Base-by-base conservation (phyloP, 306 rosid species). In the Betula pendula region DNA sequence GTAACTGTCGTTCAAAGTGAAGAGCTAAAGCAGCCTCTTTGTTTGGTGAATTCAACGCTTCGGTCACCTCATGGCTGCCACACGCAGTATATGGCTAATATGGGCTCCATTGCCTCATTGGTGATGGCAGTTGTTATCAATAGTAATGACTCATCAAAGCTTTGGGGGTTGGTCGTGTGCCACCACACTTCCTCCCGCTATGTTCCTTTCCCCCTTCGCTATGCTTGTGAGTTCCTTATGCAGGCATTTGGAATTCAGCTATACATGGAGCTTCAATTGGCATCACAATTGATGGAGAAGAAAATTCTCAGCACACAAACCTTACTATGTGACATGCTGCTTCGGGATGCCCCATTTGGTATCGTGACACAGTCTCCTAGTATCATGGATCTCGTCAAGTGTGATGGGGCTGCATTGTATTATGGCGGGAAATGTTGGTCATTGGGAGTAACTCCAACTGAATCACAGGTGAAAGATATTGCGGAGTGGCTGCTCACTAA, bases 131-230 rank as follows among this genome's bases (percentile, higher is more conserved):
- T 93, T 51, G 11, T 84, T 16, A 79, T 93, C 40, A 91, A 88
- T 76, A 68, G 71, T 68, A 82, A 81, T 17, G 78, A 88, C 17
- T 50, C 88, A 2, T 85, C 90, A 17, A 87, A 77, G 90, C 93
- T 93, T 56, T 93, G 98, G 98, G 97, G 98, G 40, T 80, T 93
- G 84, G 81, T 93, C 3, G 98, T 93, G 73, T 93, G 97, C 76
- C 98, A 93, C 74, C 97, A 93, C 82, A 80, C 91, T 49, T 83
- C 93, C 0, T 84, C 91, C 0, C 88, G 97, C 55, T 81, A 81
- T 38, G 91, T 90, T 73, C 91, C 97, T 80, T 93, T 93, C 81
- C 94, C 97, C 0, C 92, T 89, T 79, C 96, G 97, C 47, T 91
- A 88, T 79, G 98, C 97, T 40, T 93, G 98, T 51, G 93, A 93